These are phyloP conservation scores for Schizophyllum commune DNA, from an alignment of 1,284 basidiomycete genomes.

Conservation along the genomic window DNA sequence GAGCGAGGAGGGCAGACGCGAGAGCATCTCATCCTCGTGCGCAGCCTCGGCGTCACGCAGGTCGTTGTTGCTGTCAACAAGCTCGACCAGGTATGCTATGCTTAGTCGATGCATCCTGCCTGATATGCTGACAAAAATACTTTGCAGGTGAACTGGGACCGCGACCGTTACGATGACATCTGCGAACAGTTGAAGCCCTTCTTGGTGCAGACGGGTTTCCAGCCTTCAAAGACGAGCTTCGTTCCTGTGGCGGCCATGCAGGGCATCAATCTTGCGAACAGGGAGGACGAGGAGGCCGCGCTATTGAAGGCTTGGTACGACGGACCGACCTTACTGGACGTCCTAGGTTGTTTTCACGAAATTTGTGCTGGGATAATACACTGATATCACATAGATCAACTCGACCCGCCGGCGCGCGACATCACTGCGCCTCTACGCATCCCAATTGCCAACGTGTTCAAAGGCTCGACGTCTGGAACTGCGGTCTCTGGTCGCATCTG, in stretches of 20 bases:
- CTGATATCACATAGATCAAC: conserved; percentile 44
- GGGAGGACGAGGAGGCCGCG: conserved; percentile 40
- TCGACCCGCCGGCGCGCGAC: conserved; percentile 78
- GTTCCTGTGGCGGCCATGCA: conserved; percentile 88
- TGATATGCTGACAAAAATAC: conserved; percentile 2
- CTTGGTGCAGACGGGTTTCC: conserved; percentile 83
- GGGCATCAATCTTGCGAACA: conserved; percentile 76
- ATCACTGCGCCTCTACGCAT: conserved; percentile 76
- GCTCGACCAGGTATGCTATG: conserved; percentile 67
- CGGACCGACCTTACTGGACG: conserved; percentile 80
- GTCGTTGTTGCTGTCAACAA: conserved; percentile 94
- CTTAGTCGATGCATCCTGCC: neutral
- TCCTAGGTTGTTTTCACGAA: conserved; percentile 54
- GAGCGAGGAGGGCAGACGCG: conserved; percentile 93
- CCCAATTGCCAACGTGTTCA: conserved; percentile 95
- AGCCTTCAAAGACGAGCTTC: conserved; percentile 71
- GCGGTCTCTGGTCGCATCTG: conserved; percentile 85
- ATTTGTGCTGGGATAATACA: neutral
- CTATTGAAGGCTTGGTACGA: conserved; percentile 71
- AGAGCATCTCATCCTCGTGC: conserved; percentile 88
- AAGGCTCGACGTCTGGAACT: conserved; percentile 75
- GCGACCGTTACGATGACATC: conserved; percentile 83
- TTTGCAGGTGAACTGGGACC: conserved; percentile 76
- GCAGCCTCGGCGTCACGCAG: conserved; percentile 92
- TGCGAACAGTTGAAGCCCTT: conserved; percentile 72